Base-by-base conservation (phyloP, 148 eudicot genomes). In the Silene latifolia region DNA sequence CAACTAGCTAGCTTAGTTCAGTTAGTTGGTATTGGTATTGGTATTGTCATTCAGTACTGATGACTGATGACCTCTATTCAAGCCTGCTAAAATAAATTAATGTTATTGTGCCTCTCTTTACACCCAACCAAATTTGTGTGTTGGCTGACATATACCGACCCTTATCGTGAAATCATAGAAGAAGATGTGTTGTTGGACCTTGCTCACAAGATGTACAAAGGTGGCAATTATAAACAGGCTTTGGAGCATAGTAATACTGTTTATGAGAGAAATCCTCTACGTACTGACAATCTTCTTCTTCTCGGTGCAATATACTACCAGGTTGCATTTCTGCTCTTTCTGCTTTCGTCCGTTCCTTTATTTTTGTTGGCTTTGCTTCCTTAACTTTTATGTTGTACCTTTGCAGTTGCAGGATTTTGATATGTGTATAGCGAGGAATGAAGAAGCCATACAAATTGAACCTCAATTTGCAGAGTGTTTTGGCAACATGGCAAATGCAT, bases 401-500 rank as follows among this genome's bases (percentile, higher is more conserved):
- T 65, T 85, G 79, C 77, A 94, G 98, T 83, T 94, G 85, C 97
- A 89, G 77, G 97, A 94, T 72, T 94, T 88, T 76, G 98, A 92
- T 77, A 84, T 75, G 83, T 94, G 97, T 85, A 87, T 92, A 51
- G 85, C 90, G 8, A 94, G 87, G 75, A 94, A 94, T 82, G 97
- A 94, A 82, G 98, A 92, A 85, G 98, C 98, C 77, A 82, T 92
- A 69, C 86, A 73, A 69, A 88, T 92, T 78, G 93, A 94, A 74
- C 89, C 96, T 58, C 87, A 85, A 47, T 94, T 94, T 81, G 98
- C 97, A 0, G 98, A 94, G 87, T 92, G 97, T 83, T 92, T 82
- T 81, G 98, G 98, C 48, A 94, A 94, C 79, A 88, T 94, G 96
- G 98, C 97, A 35, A 94, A 94, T 83, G 98, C 98, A 64, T 94